phyloP scores from a whole-genome alignment of 352 stramenopile species.

The Pythium myriotylum region DNA sequence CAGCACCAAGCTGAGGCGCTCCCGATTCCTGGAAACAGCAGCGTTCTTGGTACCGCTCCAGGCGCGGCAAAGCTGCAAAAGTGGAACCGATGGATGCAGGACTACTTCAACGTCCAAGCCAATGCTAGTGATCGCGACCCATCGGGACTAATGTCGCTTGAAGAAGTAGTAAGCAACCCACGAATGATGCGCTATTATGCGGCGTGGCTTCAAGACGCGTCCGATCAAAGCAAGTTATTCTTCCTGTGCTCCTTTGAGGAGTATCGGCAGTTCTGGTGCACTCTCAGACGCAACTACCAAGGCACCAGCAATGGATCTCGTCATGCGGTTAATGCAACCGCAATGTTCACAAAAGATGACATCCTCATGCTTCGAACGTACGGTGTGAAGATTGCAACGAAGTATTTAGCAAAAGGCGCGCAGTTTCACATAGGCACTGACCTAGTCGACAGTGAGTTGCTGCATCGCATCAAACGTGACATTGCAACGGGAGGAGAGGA shows the following conservation, averaged over 20 bases:
- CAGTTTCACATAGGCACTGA: constrained; percentile 78
- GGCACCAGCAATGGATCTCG: constrained; percentile 13
- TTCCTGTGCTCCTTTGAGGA: constrained; percentile 50
- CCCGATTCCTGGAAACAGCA: constrained; percentile 16
- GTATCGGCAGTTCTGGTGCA: constrained; percentile 43
- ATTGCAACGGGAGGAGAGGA: constrained; percentile 78
- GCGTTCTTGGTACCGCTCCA: constrained; percentile 22
- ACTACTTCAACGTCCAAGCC: constrained; percentile 34
- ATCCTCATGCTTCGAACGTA: constrained; percentile 84
- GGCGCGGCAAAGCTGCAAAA: constrained; percentile 81
- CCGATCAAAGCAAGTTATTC: constrained; percentile 47
- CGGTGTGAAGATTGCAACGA: constrained; percentile 86
- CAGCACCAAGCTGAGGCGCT: constrained; percentile 33
- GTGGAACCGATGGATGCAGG: constrained; percentile 47
- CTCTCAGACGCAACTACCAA: constrained; percentile 34
- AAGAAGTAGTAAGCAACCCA: constrained; percentile 45
- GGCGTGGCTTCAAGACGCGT: constrained; percentile 34
- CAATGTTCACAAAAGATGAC: constrained; percentile 79
- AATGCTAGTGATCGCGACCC: constrained; percentile 26
- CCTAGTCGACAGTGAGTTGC: constrained; percentile 61
- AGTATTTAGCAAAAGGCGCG: constrained; percentile 77
- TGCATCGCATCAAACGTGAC: constrained; percentile 77
- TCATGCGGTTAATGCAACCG: constrained; percentile 26
- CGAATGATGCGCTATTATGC: constrained; percentile 58
- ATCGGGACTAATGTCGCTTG: constrained; percentile 31